Evolutionary conservation across 345 rosid species (phyloP).

Genomic region (Mangifera indica): DNA sequence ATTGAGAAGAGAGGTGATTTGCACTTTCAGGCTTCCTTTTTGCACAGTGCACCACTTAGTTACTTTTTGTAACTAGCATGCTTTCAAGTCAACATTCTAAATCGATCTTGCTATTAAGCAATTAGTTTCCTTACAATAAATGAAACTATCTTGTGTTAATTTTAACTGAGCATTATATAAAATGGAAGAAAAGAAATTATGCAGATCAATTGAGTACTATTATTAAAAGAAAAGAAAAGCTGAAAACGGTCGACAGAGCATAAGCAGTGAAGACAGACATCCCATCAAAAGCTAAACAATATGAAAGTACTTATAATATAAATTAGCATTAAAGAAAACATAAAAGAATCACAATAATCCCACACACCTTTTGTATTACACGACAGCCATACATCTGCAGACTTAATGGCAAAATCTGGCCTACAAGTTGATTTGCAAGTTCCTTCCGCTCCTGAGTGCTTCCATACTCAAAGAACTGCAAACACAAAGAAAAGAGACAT

Average conservation of each 20-base stretch:
- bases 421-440: conserved; percentile 59
- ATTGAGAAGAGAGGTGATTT: neutral
- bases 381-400: conserved; percentile 81
- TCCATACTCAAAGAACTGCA: conserved; percentile 68
- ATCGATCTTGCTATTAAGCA: neutral
- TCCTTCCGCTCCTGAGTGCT: conserved; percentile 53
- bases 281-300: neutral
- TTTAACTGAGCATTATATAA: neutral
- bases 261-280: neutral
- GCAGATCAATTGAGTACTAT: neutral
- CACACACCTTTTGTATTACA: conserved; percentile 65
- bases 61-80: neutral
- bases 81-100: neutral
- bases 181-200: neutral
- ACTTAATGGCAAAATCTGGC: conserved; percentile 60
- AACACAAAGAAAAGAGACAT: conserved; percentile 13
- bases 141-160: neutral
- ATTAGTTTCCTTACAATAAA: neutral
- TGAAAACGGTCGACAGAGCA: neutral
- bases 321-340: neutral
- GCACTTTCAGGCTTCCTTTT: neutral
- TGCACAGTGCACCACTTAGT: neutral
- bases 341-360: neutral
- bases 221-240: neutral
- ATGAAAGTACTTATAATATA: neutral